Conservation (phyloP, 169 alveolate species). For the Eimeria mitis region DNA sequence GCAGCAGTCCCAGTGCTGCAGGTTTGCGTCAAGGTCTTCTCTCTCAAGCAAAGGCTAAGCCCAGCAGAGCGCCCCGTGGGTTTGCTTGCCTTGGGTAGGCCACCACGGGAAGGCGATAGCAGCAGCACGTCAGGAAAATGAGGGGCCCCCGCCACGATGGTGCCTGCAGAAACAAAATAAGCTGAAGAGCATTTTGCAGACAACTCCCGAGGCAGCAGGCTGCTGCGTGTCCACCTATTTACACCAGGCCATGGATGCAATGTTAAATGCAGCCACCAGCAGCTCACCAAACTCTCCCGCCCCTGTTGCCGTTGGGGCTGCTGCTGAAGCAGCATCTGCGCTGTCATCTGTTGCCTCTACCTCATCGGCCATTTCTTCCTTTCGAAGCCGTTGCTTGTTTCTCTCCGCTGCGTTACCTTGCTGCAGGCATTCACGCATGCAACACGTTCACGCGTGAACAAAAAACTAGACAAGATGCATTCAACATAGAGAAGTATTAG, state of each 20-base stretch:
- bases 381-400: neutral
- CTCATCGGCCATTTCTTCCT: neutral
- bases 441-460: neutral
- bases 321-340: neutral
- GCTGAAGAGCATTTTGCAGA: neutral
- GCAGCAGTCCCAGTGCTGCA: neutral
- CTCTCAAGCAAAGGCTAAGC: neutral
- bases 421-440: neutral
- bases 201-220: neutral
- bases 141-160: neutral
- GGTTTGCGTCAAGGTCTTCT: no score
- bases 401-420: neutral
- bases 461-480: neutral
- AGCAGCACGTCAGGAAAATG: constrained; percentile 41
- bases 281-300: neutral
- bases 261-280: neutral
- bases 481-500: neutral
- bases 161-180: neutral
- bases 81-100: constrained; percentile 42
- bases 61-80: neutral
- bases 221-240: neutral
- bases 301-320: neutral
- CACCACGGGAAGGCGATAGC: constrained; percentile 47
- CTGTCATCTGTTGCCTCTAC: neutral
- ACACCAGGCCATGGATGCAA: neutral